Percentiles rank a stretch among this genome's conserved stretches.
Conservation (phyloP, 345 rosid species). For the Microthlaspi erraticum region DNA sequence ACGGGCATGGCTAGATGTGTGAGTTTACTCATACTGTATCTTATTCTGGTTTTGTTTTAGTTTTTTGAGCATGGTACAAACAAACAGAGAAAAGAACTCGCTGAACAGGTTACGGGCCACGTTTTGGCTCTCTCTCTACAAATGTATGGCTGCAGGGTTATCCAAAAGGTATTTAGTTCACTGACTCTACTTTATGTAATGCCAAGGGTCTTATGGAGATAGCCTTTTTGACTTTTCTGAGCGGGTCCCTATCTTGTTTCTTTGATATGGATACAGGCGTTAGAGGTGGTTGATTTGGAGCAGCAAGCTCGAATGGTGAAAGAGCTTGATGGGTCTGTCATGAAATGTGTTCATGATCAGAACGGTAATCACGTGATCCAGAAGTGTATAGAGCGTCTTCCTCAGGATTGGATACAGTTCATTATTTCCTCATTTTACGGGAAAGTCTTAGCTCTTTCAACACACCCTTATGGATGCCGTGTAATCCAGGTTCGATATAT, state of each 20-base stretch:
- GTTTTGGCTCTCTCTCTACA: conserved; percentile 89
- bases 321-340: conserved; percentile 87
- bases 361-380: conserved; percentile 99
- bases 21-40: conserved; percentile 19
- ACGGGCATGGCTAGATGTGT: conserved; percentile 13
- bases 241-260: conserved; percentile 7
- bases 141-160: conserved; percentile 99
- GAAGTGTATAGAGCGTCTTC: conserved; percentile 91
- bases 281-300: conserved; percentile 84
- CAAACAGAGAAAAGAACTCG: conserved; percentile 80
- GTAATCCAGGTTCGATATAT: conserved; percentile 75
- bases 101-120: conserved; percentile 78
- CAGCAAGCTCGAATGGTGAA: conserved; percentile 75
- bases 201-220: conserved; percentile 8
- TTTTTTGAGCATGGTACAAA: conserved; percentile 89
- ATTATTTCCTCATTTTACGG: conserved; percentile 85
- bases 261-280: conserved; percentile 56
- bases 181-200: conserved; percentile 9
- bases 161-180: conserved; percentile 75
- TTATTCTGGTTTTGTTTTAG: conserved; percentile 55
- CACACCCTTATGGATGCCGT: conserved; percentile 98
- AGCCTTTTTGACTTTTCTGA: conserved; percentile 17
- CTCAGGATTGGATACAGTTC: conserved; percentile 79
- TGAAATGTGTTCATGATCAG: conserved; percentile 97
- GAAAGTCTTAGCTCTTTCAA: conserved; percentile 85